phyloP scores from a whole-genome alignment of 768 basidiomycete species.

The Chlorophyllum brunneum region DNA sequence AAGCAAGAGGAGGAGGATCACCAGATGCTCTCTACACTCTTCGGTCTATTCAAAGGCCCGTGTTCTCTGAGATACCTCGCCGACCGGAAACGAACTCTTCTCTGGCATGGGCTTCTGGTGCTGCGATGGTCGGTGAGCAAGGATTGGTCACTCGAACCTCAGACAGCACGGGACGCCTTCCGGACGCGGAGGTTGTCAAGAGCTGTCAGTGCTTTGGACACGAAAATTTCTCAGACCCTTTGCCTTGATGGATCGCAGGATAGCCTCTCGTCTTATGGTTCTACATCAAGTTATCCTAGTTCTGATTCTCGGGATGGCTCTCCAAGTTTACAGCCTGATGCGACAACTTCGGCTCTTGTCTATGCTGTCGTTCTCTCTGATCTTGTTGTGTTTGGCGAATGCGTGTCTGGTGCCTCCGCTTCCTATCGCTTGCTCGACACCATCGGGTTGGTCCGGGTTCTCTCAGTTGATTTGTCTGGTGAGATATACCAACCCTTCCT shows the following conservation, averaged over 20 bases:
- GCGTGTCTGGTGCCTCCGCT: slow-evolving; percentile 12
- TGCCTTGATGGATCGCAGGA: neutral
- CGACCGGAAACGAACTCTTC: slow-evolving; percentile 67
- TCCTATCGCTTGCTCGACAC: slow-evolving; percentile 26
- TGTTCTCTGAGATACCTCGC: slow-evolving; percentile 53
- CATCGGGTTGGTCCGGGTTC: slow-evolving; percentile 44
- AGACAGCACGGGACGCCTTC: neutral
- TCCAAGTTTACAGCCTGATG: slow-evolving; percentile 5
- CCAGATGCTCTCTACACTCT: slow-evolving; percentile 61
- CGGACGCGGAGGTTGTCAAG: neutral
- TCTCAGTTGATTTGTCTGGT: slow-evolving; percentile 7
- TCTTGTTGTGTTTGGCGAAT: slow-evolving; percentile 51
- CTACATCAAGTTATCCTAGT: neutral
- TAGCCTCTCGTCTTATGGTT: neutral
- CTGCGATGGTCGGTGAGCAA: neutral
- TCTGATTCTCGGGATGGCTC: neutral
- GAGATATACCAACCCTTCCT: neutral
- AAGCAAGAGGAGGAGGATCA: slow-evolving; percentile 86
- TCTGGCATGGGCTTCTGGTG: slow-evolving; percentile 61
- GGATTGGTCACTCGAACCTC: neutral
- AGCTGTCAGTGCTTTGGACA: neutral
- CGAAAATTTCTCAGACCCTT: neutral
- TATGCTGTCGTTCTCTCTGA: slow-evolving; percentile 63
- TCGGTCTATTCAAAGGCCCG: slow-evolving; percentile 56
- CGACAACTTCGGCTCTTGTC: slow-evolving; percentile 17